A percentile compares a stretch with the other conserved stretches of the same genome.
These are phyloP conservation scores for Podospora australis DNA, from an alignment of 495 filamentous ascomycete species.

Conservation along the genomic window DNA sequence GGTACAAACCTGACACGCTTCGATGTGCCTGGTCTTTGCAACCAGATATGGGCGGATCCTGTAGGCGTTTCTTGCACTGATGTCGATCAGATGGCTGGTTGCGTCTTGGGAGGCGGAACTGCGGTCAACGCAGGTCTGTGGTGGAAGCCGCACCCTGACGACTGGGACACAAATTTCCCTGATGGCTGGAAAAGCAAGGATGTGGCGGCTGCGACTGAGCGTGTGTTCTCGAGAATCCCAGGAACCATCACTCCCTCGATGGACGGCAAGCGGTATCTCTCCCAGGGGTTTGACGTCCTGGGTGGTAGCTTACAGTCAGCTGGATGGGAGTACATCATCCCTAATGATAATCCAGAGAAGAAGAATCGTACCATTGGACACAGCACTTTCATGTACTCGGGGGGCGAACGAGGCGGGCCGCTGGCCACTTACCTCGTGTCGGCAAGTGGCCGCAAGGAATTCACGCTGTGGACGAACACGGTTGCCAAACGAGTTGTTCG, in stretches of 20 bases:
- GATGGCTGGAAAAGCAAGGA: conserved; percentile 60
- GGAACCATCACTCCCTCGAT: conserved; percentile 59
- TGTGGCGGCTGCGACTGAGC: conserved; percentile 48
- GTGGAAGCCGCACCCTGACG: conserved; percentile 44
- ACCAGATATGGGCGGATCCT: conserved; percentile 54
- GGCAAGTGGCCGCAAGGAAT: conserved; percentile 51
- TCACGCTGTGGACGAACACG: conserved; percentile 56
- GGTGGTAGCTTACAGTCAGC: conserved; percentile 44
- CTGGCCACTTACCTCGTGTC: conserved; percentile 63
- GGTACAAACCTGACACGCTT: conserved; percentile 62
- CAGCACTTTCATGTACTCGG: conserved; percentile 57
- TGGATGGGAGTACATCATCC: conserved; percentile 55
- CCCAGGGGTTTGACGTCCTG: conserved; percentile 55
- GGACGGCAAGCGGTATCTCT: conserved; percentile 59
- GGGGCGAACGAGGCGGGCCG: conserved; percentile 61
- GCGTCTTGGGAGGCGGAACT: conserved; percentile 65
- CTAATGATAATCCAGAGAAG: conserved; percentile 50
- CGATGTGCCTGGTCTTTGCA: conserved; percentile 68
- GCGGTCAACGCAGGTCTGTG: conserved; percentile 59
- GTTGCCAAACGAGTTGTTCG: conserved; percentile 58
- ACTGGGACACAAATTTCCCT: conserved; percentile 69
- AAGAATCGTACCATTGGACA: conserved; percentile 62
- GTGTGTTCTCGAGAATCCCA: conserved; percentile 60
- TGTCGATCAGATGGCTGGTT: conserved; percentile 63
- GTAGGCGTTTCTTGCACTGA: conserved; percentile 57